Base-by-base conservation (phyloP, 305 asterid species). In the Stenogyne calaminthoides region DNA sequence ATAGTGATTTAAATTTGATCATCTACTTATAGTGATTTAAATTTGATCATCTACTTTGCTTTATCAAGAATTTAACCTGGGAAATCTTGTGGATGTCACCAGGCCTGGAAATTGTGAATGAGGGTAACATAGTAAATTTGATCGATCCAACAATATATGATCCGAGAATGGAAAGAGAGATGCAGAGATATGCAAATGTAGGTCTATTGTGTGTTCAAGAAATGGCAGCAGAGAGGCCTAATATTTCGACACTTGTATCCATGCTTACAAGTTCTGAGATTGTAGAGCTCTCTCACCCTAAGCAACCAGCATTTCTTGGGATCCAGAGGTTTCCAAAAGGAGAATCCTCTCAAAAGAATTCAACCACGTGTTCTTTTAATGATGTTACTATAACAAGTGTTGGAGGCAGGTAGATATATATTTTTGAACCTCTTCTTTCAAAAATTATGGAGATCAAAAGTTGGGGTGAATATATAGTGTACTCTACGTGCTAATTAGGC, bases 61-160 rank as follows among this genome's bases (percentile, higher is more conserved):
- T n/a, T n/a, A n/a, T n/a, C n/a, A n/a, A n/a, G n/a, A n/a, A n/a
- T n/a, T n/a, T n/a, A n/a, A n/a, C n/a, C n/a, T n/a, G n/a, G n/a
- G n/a, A n/a, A n/a, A n/a, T n/a, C n/a, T n/a, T n/a, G 1, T 1
- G 46, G 46, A 39, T 39, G 1, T 39, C 42, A 3, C 9, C 65
- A 80, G 84, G 77, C 63, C 5, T 80, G 81, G 87, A 80, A 77
- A 67, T 47, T 83, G 25, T 80, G 87, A 83, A 77, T 16, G 81
- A 80, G 14, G 69, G 56, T 25, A 62, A 42, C 7, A 64, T 67
- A 15, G 8, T 27, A 4, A 18, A 32, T n/a, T 67, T 80, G 67
- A 18, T 71, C 6, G 80, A 78, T 62, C 73, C 63, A 46, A 9
- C 22, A 2, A 74, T 78, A 56, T 52, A 46, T 51, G 58, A 67